Evolutionary conservation across 2,329 filamentous ascomycete species (phyloP).

Genomic region (Diaporthe sp.): DNA sequence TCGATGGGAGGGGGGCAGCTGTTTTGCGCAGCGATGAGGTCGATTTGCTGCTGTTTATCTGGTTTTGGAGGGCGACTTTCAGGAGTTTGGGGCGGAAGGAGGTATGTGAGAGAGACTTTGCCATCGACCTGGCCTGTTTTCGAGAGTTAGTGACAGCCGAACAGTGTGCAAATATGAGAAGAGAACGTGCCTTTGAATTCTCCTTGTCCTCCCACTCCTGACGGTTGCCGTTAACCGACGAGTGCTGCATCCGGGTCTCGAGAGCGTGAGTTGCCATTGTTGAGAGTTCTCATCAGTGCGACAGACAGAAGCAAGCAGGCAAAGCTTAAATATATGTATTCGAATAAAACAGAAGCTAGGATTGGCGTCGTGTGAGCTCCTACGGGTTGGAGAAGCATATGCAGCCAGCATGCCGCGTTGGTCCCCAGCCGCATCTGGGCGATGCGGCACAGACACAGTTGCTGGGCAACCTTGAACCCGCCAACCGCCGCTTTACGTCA

Average conservation of each 20-base stretch:
- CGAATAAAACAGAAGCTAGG: not conserved
- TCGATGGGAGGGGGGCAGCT: fast-evolving
- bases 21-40: not conserved
- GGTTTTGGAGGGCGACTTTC: not conserved
- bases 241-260: not conserved
- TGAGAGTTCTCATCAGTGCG: not conserved
- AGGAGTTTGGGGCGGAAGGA: not conserved
- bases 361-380: not conserved
- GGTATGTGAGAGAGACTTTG: not conserved
- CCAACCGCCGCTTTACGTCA: not conserved
- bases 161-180: fast-evolving
- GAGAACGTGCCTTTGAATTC: not conserved
- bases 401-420: not conserved
- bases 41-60: not conserved
- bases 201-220: not conserved
- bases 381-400: not conserved
- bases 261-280: not conserved
- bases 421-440: not conserved
- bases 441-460: slow-evolving; percentile 6
- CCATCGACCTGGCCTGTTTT: not conserved
- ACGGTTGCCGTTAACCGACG: not conserved
- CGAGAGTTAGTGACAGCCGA: not conserved
- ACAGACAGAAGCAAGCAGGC: not conserved
- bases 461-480: not conserved
- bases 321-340: fast-evolving